These are phyloP conservation scores for Endoconidiophora laricicola DNA, from an alignment of 2,329 filamentous ascomycete species.

Conservation along the genomic window DNA sequence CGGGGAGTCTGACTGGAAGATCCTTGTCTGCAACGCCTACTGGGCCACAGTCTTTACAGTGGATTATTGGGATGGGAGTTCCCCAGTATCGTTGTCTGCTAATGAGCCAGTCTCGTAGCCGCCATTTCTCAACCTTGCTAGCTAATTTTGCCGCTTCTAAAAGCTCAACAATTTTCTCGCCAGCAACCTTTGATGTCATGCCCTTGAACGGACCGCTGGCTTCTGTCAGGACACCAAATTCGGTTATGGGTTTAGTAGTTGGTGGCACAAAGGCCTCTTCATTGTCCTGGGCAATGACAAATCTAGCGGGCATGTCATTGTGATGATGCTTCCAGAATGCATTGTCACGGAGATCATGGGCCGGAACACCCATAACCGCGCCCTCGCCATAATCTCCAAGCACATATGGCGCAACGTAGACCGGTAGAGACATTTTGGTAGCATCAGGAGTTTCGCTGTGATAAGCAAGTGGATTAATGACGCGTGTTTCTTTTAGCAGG, in stretches of 20 bases:
- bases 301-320: slow-evolving; percentile 39
- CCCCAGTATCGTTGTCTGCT: slow-evolving; percentile 91
- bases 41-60: slow-evolving; percentile 59
- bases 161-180: slow-evolving; percentile 39
- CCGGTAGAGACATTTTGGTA: slow-evolving; percentile 43
- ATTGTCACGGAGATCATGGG: slow-evolving; percentile 63
- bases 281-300: slow-evolving; percentile 34
- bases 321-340: slow-evolving; percentile 64
- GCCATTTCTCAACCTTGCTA: slow-evolving; percentile 54
- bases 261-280: slow-evolving; percentile 24
- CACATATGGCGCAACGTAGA: slow-evolving; percentile 75
- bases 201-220: slow-evolving; percentile 49
- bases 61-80: slow-evolving; percentile 73
- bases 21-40: slow-evolving; percentile 63
- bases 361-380: slow-evolving; percentile 83
- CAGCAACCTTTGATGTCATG: slow-evolving; percentile 45
- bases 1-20: slow-evolving; percentile 60
- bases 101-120: slow-evolving; percentile 75
- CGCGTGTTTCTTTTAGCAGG: slow-evolving; percentile 41
- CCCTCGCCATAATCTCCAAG: slow-evolving; percentile 73
- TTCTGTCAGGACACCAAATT: slow-evolving; percentile 50
- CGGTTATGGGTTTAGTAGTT: slow-evolving; percentile 35
- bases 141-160: slow-evolving; percentile 41
- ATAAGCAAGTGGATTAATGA: slow-evolving; percentile 48
- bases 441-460: slow-evolving; percentile 32